Base-by-base conservation (phyloP, 345 rosid genomes). In the Citropsis articulata region DNA sequence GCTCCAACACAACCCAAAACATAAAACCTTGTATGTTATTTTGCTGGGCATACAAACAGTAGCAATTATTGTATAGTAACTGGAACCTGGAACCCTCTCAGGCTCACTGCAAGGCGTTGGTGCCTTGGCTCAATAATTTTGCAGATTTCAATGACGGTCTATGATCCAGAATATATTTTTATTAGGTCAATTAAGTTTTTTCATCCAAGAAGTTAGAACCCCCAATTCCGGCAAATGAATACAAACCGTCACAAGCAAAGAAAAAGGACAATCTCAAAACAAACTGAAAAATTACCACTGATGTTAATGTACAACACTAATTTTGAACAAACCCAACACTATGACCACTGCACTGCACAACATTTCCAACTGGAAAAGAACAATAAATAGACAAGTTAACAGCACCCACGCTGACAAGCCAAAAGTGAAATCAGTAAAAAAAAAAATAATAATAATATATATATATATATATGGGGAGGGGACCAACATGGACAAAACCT, bases 261-360 rank as follows among this genome's bases (percentile, higher is more conserved):
- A 33, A 18, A 74, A 22, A 13, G 30, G 56, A 21, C 36, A 55
- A 76, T 55, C 31, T 66, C 35, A 13, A 57, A 27, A 27, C 4
- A 57, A 69, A 42, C 12, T 21, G 5, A 38, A 67, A 66, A 30
- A 63, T 71, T 59, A 71, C 72, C 77, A 66, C 36, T 48, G 28
- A 72, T 59, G 59, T 57, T 64, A 59, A 65, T 81, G 30, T 66
- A 81, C 64, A 81, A 35, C 22, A 63, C 27, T 33, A 38, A 38
- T 40, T 64, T 24, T 36, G 40, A 53, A 59, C n/a, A 66, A 57
- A 66, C 24, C 57, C 56, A 69, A 9, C 56, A 57, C 45, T 72
- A 42, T 31, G 24, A 45, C 28, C 53, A 71, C 25, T 21, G 65
- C 50, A 76, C 66, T 64, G 56, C 67, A 72, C 75, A 78, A 70